Evolutionary conservation across 2,329 filamentous ascomycete genomes (phyloP).

Genomic region (Ophiostoma sp.): DNA sequence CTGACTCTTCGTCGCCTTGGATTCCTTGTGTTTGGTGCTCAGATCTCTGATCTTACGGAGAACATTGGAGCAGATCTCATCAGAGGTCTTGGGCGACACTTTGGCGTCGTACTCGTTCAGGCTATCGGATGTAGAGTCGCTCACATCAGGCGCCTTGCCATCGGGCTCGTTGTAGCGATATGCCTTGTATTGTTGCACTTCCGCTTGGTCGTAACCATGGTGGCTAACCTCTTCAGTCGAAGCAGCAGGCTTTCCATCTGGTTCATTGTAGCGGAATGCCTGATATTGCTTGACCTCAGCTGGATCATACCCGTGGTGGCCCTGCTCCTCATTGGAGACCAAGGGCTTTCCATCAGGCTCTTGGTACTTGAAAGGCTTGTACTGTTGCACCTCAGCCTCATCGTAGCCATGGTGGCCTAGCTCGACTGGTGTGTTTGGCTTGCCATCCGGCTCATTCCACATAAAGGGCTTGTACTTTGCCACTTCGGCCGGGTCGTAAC

Average conservation of each 20-base stretch:
- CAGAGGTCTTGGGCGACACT: slow-evolving; percentile 26
- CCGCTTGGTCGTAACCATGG: slow-evolving; percentile 21
- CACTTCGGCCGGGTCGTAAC: slow-evolving; percentile 25
- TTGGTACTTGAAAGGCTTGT: slow-evolving; percentile 36
- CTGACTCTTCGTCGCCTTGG: slow-evolving; percentile 26
- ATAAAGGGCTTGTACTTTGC: slow-evolving; percentile 28
- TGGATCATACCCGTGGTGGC: slow-evolving; percentile 21
- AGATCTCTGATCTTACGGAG: slow-evolving; percentile 25
- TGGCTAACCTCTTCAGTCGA: slow-evolving; percentile 27
- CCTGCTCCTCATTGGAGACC: slow-evolving; percentile 29
- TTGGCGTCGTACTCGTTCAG: slow-evolving; percentile 38
- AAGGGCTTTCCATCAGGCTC: slow-evolving; percentile 30
- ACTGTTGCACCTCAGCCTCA: slow-evolving; percentile 24
- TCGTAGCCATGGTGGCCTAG: slow-evolving; percentile 23
- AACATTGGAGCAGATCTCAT: slow-evolving; percentile 32
- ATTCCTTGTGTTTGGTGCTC: slow-evolving; percentile 2
- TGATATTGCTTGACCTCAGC: slow-evolving; percentile 27
- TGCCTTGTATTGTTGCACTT: slow-evolving; percentile 31
- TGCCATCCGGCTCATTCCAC: slow-evolving; percentile 27
- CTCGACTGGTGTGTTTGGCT: slow-evolving; percentile 29
- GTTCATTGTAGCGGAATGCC: slow-evolving; percentile 33
- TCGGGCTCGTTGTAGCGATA: slow-evolving; percentile 35
- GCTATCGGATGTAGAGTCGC: slow-evolving; percentile 35
- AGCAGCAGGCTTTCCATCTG: slow-evolving; percentile 30
- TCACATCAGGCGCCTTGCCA: slow-evolving; percentile 26